Evolutionary conservation across 2,329 filamentous ascomycete species (phyloP).

Genomic region (Beauveria rudraprayagi): DNA sequence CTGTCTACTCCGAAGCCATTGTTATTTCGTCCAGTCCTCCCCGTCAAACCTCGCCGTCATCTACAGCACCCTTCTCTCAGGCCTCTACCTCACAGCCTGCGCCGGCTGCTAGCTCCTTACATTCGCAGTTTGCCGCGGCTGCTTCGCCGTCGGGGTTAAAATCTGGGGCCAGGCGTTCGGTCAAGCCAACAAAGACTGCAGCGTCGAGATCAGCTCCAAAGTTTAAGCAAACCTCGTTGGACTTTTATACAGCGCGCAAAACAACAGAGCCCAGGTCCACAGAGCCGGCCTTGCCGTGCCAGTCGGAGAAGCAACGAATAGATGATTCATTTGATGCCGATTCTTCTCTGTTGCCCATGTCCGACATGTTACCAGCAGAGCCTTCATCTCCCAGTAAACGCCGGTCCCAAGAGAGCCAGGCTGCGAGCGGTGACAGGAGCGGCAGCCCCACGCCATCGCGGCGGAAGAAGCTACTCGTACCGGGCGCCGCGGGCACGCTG

Average conservation of each 20-base stretch:
- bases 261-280: neutral
- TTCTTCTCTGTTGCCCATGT: neutral
- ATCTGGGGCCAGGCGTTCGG: neutral
- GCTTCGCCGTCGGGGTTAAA: constrained; percentile 5
- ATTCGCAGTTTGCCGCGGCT: constrained; percentile 17
- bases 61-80: constrained; percentile 17
- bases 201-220: constrained; percentile 12
- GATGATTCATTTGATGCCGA: constrained; percentile 1
- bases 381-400: constrained; percentile 4
- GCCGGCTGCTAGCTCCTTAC: constrained; percentile 20
- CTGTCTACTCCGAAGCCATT: constrained; percentile 4
- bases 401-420: constrained; percentile 6
- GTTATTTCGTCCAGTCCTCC: constrained; percentile 10
- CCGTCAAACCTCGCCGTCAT: constrained; percentile 21
- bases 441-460: constrained; percentile 1
- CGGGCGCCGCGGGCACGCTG: neutral
- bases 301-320: neutral
- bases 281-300: neutral
- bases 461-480: constrained; percentile 8
- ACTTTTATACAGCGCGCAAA: constrained; percentile 19
- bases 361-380: neutral
- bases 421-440: neutral
- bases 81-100: constrained; percentile 11
- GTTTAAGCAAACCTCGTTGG: constrained; percentile 28
- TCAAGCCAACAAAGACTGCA: neutral